Evolutionary conservation across 306 rosid genomes (phyloP).

Genomic region (Medicago lupulina): DNA sequence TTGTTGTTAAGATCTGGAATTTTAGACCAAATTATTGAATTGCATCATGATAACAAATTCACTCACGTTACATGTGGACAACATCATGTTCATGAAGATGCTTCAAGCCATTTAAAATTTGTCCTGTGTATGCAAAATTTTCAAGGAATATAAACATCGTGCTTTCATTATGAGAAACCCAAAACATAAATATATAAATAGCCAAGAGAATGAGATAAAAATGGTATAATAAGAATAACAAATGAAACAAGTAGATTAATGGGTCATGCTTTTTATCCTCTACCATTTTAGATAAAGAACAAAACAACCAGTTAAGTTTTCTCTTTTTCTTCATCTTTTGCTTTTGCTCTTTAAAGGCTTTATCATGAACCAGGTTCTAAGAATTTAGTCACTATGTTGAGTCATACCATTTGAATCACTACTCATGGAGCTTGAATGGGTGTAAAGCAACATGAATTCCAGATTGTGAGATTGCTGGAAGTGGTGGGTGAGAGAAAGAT

Average conservation of each 20-base stretch:
- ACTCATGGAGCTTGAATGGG: too few species aligned
- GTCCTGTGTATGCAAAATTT: conserved; percentile 61
- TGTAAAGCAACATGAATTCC: too few species aligned
- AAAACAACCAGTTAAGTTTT: conserved; percentile 58
- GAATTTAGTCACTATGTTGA: too few species aligned
- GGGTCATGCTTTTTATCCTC: conserved; percentile 65
- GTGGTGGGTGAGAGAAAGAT: too few species aligned
- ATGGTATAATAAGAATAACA: conserved; percentile 66
- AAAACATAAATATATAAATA: too few species aligned
- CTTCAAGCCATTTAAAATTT: conserved; percentile 66
- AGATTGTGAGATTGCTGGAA: too few species aligned
- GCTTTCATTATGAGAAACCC: too few species aligned
- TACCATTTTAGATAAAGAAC: conserved; percentile 65
- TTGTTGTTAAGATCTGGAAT: too few species aligned
- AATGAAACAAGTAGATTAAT: conserved; percentile 64
- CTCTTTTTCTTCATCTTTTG: conserved; percentile 77
- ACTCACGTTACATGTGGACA: conserved; percentile 62
- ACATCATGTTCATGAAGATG: conserved; percentile 70
- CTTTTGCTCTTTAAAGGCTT: conserved; percentile 34
- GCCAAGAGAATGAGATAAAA: background rate
- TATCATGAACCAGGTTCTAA: too few species aligned
- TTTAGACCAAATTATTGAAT: conserved; percentile 1
- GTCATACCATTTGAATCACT: too few species aligned
- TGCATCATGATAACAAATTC: conserved; percentile 23
- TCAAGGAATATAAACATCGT: too few species aligned